A percentile compares a stretch with the other conserved stretches of the same genome.
These are phyloP conservation scores for Panaeolus cyanescens DNA, from an alignment of 768 basidiomycete genomes.

Conservation along the genomic window DNA sequence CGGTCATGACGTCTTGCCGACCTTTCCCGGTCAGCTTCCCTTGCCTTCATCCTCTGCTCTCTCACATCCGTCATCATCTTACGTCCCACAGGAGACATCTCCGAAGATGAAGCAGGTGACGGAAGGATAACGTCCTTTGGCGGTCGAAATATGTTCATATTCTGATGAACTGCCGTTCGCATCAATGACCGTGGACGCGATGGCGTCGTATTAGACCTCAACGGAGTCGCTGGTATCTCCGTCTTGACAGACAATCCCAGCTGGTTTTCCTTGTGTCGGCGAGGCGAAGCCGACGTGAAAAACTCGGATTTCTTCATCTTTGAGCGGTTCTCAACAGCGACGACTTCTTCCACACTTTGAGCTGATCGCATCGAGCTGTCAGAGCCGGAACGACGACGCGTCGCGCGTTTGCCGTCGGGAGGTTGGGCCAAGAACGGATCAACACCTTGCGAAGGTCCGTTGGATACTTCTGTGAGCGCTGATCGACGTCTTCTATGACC, in stretches of 20 bases:
- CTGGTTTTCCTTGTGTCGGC: conserved; percentile 46
- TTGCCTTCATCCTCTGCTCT: conserved; percentile 41
- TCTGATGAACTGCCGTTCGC: conserved; percentile 36
- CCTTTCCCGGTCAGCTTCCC: conserved; percentile 34
- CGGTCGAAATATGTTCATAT: conserved; percentile 43
- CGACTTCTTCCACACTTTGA: background rate
- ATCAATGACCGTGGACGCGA: conserved; percentile 34
- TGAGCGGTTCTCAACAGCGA: background rate
- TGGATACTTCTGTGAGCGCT: conserved; percentile 21
- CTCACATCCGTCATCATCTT: conserved; percentile 71
- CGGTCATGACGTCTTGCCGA: conserved; percentile 9
- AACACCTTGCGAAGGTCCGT: conserved; percentile 11
- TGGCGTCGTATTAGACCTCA: conserved; percentile 37
- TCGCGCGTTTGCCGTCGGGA: conserved; percentile 3
- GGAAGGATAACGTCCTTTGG: conserved; percentile 40
- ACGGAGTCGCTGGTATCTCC: conserved; percentile 47
- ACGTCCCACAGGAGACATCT: conserved; percentile 68
- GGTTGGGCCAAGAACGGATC: conserved; percentile 10
- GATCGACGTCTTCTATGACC: conserved; percentile 27
- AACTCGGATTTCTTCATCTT: background rate
- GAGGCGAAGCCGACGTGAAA: conserved; percentile 22
- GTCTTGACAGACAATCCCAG: conserved; percentile 33
- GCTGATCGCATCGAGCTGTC: background rate
- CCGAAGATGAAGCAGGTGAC: conserved; percentile 72
- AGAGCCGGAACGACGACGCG: background rate